Evolutionary conservation across 768 basidiomycete species (phyloP).

Genomic region (Gymnopilus dilepis): DNA sequence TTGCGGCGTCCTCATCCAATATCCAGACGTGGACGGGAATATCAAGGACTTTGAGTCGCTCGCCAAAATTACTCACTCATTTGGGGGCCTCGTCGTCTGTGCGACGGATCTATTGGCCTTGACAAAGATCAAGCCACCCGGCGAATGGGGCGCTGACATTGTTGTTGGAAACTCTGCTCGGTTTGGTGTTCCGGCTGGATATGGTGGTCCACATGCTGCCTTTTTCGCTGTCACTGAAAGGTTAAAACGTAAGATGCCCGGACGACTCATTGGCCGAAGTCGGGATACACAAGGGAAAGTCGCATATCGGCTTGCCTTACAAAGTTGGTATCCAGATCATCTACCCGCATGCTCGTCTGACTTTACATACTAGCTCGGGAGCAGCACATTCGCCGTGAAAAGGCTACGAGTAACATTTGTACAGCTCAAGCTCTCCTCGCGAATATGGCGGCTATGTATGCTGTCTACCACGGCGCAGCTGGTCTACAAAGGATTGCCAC

Average conservation of each 20-base stretch:
- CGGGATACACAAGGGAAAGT: constrained; percentile 83
- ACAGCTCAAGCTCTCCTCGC: constrained; percentile 97
- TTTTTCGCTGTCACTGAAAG: constrained; percentile 95
- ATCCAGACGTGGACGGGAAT: constrained; percentile 88
- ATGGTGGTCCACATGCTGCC: constrained; percentile 96
- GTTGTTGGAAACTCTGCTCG: constrained; percentile 94
- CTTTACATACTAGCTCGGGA: constrained; percentile 70
- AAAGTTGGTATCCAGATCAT: constrained; percentile 64
- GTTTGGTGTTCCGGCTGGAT: constrained; percentile 97
- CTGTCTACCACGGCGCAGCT: constrained; percentile 92
- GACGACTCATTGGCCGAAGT: constrained; percentile 90
- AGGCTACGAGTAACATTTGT: constrained; percentile 98
- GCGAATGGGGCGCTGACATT: constrained; percentile 98
- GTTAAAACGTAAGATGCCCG: constrained; percentile 99
- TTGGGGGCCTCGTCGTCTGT: constrained; percentile 82
- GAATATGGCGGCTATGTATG: constrained; percentile 99
- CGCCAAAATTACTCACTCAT: constrained; percentile 68
- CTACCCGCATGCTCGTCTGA: neutral
- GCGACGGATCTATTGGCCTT: constrained; percentile 93
- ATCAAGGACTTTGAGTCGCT: constrained; percentile 76
- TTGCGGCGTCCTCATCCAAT: constrained; percentile 91
- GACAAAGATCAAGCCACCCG: constrained; percentile 92
- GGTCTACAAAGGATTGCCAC: constrained; percentile 85
- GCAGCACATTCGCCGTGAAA: constrained; percentile 97
- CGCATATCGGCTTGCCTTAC: constrained; percentile 91